Evolutionary conservation across 805 yeast species (phyloP).

Genomic region (Tetrapisispora arboricola): DNA sequence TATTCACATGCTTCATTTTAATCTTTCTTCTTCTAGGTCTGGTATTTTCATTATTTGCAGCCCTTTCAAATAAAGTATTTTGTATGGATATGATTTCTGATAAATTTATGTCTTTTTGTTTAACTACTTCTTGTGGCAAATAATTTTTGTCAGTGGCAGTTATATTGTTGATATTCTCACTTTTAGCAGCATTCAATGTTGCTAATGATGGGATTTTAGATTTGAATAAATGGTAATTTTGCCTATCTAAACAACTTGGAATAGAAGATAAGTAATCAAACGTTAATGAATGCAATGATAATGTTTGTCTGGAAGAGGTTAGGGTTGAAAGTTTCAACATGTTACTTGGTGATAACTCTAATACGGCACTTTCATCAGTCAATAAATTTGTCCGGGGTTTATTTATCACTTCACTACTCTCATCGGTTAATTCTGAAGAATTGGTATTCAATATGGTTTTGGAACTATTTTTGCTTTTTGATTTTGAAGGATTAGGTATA

Average conservation of each 20-base stretch:
- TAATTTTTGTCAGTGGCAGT: slow-evolving; percentile 7
- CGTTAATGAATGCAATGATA: slow-evolving; percentile 53
- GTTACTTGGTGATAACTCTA: slow-evolving; percentile 52
- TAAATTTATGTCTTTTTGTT: slow-evolving; percentile 16
- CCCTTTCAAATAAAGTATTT: slow-evolving; percentile 23
- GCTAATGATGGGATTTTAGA: slow-evolving; percentile 26
- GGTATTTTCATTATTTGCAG: slow-evolving; percentile 16
- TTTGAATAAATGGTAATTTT: slow-evolving; percentile 24
- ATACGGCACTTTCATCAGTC: slow-evolving; percentile 21
- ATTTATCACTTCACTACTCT: neutral
- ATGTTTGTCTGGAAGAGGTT: slow-evolving; percentile 67
- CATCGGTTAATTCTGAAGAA: neutral
- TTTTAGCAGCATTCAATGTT: slow-evolving; percentile 11
- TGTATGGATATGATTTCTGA: slow-evolving; percentile 26
- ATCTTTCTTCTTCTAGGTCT: slow-evolving; percentile 26
- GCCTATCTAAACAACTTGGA: slow-evolving; percentile 28
- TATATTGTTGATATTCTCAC: slow-evolving; percentile 2
- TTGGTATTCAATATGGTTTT: neutral
- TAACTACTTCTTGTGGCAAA: slow-evolving; percentile 19
- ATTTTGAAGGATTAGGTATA: neutral
- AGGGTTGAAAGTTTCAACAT: slow-evolving; percentile 58
- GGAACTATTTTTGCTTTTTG: neutral
- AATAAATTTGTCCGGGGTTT: neutral
- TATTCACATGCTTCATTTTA: slow-evolving; percentile 1
- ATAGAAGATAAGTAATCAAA: slow-evolving; percentile 32